Evolutionary conservation across 2,329 filamentous ascomycete genomes (phyloP).

Genomic region (Harringtonia aguacate): DNA sequence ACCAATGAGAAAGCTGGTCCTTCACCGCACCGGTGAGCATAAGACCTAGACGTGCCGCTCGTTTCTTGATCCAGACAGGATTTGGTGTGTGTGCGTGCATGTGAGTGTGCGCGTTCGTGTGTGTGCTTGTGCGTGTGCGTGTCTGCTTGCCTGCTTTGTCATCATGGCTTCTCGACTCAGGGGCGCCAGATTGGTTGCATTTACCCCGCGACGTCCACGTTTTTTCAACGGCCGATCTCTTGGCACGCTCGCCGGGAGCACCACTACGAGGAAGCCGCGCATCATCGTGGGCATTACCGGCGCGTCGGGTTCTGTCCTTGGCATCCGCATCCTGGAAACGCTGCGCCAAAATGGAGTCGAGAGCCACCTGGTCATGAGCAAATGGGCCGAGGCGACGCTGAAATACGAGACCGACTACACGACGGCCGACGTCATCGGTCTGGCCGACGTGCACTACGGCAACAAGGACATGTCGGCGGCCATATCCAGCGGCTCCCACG

Average conservation of each 20-base stretch:
- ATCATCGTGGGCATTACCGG: constrained; percentile 39
- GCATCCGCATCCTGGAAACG: constrained; percentile 28
- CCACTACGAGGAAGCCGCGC: constrained; percentile 6
- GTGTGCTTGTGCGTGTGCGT: too few relatives aligned
- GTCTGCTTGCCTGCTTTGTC: too few relatives aligned
- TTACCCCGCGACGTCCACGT: too few relatives aligned
- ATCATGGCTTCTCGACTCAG: too few relatives aligned
- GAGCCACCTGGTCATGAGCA: constrained; percentile 35
- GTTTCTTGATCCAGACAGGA: too few relatives aligned
- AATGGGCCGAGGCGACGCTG: constrained; percentile 36
- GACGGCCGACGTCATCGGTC: constrained; percentile 22
- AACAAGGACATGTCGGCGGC: constrained; percentile 33
- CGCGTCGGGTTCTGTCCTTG: constrained; percentile 33
- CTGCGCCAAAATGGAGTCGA: constrained; percentile 32
- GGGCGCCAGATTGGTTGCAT: too few relatives aligned
- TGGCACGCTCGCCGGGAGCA: not conserved
- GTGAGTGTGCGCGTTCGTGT: too few relatives aligned
- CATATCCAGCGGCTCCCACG: constrained; percentile 32
- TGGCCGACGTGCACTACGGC: constrained; percentile 27
- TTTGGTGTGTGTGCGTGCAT: too few relatives aligned
- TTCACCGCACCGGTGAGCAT: too few relatives aligned
- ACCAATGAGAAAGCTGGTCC: too few relatives aligned
- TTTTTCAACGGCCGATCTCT: too few relatives aligned
- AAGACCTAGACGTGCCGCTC: too few relatives aligned
- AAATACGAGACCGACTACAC: constrained; percentile 34